phyloP scores from a whole-genome alignment of 2,329 filamentous ascomycete genomes.

The Penicillium psychrosexuale region DNA sequence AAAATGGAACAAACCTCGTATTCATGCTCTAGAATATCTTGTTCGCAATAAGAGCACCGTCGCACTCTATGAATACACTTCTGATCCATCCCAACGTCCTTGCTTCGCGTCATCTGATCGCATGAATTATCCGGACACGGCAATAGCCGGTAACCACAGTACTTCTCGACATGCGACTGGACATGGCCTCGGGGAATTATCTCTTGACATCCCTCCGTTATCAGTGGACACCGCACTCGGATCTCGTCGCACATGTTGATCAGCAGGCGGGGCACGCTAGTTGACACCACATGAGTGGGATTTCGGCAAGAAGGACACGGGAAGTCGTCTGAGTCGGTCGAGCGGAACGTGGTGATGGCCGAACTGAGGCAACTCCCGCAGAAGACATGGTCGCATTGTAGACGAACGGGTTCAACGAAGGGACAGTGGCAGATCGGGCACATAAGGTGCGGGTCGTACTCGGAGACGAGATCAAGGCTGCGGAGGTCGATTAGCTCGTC shows the following conservation, averaged over 20 bases:
- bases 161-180: constrained; percentile 58
- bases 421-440: constrained; percentile 64
- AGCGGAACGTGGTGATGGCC: constrained; percentile 41
- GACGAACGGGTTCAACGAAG: constrained; percentile 57
- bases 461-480: constrained; percentile 55
- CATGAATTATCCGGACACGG: constrained; percentile 53
- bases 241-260: constrained; percentile 62
- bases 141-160: constrained; percentile 56
- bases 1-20: constrained; percentile 44
- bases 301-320: constrained; percentile 59
- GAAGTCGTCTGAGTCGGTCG: constrained; percentile 34
- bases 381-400: constrained; percentile 63
- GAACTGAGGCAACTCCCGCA: constrained; percentile 57
- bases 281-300: constrained; percentile 37
- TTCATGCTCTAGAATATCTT: constrained; percentile 53
- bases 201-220: constrained; percentile 53
- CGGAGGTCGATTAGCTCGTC: constrained; percentile 52
- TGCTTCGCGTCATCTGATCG: constrained; percentile 52
- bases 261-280: constrained; percentile 54
- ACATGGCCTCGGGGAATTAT: constrained; percentile 55
- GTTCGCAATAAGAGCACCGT: constrained; percentile 53
- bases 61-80: constrained; percentile 54
- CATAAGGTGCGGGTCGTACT: constrained; percentile 59
- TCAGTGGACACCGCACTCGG: constrained; percentile 57
- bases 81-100: constrained; percentile 49